Conservation (phyloP, 75 land plant species). For the Chamaecyparis obtusa region DNA sequence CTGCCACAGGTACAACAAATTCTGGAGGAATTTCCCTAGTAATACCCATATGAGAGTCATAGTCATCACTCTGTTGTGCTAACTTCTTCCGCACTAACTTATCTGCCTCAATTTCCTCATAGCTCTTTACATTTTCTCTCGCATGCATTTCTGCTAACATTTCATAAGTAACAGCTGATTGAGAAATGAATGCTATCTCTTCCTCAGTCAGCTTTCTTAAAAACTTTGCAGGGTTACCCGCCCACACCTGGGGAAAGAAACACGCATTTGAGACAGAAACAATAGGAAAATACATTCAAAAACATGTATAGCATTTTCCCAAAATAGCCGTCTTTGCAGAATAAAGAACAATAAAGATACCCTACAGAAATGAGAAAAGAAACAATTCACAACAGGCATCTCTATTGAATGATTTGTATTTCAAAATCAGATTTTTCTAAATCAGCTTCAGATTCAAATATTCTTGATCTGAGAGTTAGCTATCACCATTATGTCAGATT, state of each 20-base stretch:
- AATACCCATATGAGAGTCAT: conserved; percentile 77
- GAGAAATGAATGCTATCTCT: conserved; percentile 67
- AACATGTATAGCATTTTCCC: neutral
- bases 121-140: conserved; percentile 78
- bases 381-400: neutral
- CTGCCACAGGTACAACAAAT: conserved; percentile 48
- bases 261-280: neutral
- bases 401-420: neutral
- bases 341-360: neutral
- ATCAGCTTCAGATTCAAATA: neutral
- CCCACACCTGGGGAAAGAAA: conserved; percentile 71
- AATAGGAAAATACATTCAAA: neutral
- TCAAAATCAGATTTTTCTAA: neutral
- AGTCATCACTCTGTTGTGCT: conserved; percentile 70
- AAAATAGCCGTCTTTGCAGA: neutral
- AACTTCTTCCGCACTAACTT: conserved; percentile 79
- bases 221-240: conserved; percentile 91
- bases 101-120: conserved; percentile 79
- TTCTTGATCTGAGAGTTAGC: neutral
- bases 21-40: conserved; percentile 67
- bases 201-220: conserved; percentile 85
- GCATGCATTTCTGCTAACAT: conserved; percentile 80
- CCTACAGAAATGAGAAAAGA: neutral
- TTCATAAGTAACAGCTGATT: conserved; percentile 70
- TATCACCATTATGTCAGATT: neutral